Conservation (phyloP, 2,329 filamentous ascomycete species). For the Fusarium sp. region DNA sequence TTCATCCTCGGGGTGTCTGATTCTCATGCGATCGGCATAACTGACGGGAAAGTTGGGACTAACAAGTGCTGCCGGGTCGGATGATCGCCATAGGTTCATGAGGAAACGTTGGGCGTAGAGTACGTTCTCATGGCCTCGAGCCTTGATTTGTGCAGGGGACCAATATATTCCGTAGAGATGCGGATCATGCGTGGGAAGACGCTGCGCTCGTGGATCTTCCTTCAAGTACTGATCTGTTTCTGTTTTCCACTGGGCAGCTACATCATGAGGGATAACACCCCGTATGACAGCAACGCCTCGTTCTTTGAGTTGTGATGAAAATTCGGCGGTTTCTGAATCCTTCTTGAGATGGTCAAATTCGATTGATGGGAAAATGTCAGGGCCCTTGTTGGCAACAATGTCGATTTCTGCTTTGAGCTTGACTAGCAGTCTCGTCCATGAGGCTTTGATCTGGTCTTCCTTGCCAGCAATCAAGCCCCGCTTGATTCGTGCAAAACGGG, state of each 20-base stretch:
- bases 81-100: constrained; percentile 48
- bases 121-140: constrained; percentile 52
- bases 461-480: constrained; percentile 50
- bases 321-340: constrained; percentile 35
- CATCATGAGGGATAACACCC: constrained; percentile 44
- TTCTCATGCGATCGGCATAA: constrained; percentile 71
- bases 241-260: constrained; percentile 57
- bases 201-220: constrained; percentile 55
- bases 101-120: constrained; percentile 59
- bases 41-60: constrained; percentile 59
- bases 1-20: constrained; percentile 60
- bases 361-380: constrained; percentile 55
- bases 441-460: constrained; percentile 48
- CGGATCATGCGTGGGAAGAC: constrained; percentile 45
- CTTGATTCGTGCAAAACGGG: constrained; percentile 55
- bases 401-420: constrained; percentile 52
- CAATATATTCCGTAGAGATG: constrained; percentile 53
- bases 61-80: constrained; percentile 57
- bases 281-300: constrained; percentile 48
- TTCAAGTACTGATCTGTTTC: constrained; percentile 64
- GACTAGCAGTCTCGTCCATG: constrained; percentile 54
- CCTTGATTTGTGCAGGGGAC: constrained; percentile 53
- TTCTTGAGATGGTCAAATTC: constrained; percentile 52
- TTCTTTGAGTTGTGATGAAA: constrained; percentile 42
- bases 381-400: constrained; percentile 43